phyloP scores from a whole-genome alignment of 768 basidiomycete genomes.

The Lentinula guzmanii region DNA sequence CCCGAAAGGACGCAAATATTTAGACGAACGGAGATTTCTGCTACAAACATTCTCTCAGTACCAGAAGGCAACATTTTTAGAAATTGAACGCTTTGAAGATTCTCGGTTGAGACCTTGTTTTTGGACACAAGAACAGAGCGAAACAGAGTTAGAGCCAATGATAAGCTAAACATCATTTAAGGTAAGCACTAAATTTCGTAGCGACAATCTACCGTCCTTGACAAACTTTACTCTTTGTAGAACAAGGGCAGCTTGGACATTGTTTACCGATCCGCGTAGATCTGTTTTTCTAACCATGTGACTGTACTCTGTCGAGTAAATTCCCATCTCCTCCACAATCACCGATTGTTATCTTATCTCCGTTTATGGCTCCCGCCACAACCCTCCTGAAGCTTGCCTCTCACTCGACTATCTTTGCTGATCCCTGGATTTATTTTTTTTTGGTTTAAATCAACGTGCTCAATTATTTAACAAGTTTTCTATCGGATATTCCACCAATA shows the following conservation, averaged over 20 bases:
- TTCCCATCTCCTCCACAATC: background rate
- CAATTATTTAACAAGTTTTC: background rate
- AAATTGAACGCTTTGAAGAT: background rate
- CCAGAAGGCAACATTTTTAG: background rate
- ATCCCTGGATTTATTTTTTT: background rate
- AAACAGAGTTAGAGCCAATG: background rate
- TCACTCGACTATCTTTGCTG: background rate
- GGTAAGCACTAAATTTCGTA: background rate
- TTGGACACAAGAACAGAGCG: background rate
- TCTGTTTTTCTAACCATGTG: background rate
- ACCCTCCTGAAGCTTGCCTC: too few species aligned
- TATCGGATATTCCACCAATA: background rate
- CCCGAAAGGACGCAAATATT: background rate
- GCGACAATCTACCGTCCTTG: background rate
- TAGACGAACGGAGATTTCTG: background rate
- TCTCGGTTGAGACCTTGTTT: background rate
- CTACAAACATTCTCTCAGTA: background rate
- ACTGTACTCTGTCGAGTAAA: background rate
- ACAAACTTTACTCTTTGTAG: background rate
- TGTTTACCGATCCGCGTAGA: background rate
- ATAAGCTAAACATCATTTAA: background rate
- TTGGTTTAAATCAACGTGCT: background rate
- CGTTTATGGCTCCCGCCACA: background rate
- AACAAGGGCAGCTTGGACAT: constrained; percentile 3
- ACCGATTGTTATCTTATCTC: background rate